Base-by-base conservation (phyloP, 176 grass and related monocot genomes). In the Oryza glaberrima region DNA sequence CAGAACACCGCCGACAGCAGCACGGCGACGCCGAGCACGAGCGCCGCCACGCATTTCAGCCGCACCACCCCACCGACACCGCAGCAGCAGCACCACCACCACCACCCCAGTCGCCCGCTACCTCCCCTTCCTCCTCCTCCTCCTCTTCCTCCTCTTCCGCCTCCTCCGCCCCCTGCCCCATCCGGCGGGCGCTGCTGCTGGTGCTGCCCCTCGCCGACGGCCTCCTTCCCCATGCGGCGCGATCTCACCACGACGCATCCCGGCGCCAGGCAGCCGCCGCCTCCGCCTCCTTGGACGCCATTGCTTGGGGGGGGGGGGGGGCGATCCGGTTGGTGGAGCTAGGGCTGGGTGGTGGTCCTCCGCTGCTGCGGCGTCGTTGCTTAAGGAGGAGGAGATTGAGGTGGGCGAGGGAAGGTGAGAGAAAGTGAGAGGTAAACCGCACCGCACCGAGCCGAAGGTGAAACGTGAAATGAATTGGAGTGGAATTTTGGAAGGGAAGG, bases 1-100 rank as follows among this genome's bases (percentile, higher is more conserved):
- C 93, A 98, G 96, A 98, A 98, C 56, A 94, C 41, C 36, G 90
- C 96, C 14, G 93, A 95, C 1, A 98, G 89, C 77, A 98, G 88
- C 81, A 98, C 91, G 17, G 91, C 91, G 0, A 80, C 40, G 34
- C 93, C 93, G 5, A 98, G 89, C 82, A 95, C 49, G 76, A 95
- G 81, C 77, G 84, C 93, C n/a, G 78, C 91, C 38, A 93, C 87
- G 76, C 96, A 98, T 73, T 88, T 89, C 72, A 83, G 88, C 65
- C 85, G 68, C 23, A 87, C 89, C 3, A 20, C 36, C 36, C 69
- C 30, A 4, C 73, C 28, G 19, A 69, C 67, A 11, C 40, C n/a
- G 35, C 84, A 20, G 19, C 58, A 47, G 36, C 36, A 35, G 19
- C 67, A 44, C 0, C 43, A 44, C 2, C 43, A 8, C 41, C 43